Conservation (phyloP, 2,329 filamentous ascomycete species). For the Zelopaecilomyces penicillatus region DNA sequence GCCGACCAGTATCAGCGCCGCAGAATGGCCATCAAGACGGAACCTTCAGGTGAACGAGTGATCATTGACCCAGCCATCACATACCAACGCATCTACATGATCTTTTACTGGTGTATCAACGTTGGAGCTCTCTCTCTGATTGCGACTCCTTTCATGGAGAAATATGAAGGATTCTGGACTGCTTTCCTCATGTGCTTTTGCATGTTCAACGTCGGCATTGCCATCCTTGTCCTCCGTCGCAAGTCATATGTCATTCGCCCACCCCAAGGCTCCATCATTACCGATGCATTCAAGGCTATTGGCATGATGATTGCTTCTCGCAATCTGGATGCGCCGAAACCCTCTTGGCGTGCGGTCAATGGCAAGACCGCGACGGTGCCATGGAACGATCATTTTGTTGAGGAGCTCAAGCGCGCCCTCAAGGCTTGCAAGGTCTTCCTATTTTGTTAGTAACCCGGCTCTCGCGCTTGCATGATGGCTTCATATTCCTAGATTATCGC, state of each 20-base stretch:
- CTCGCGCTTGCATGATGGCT: not conserved
- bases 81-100: conserved; percentile 61
- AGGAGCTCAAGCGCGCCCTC: conserved; percentile 58
- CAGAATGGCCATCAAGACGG: conserved; percentile 39
- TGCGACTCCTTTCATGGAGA: conserved; percentile 60
- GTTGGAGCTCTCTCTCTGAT: conserved; percentile 61
- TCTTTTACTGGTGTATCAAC: conserved; percentile 70
- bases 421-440: conserved; percentile 65
- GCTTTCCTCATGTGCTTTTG: conserved; percentile 50
- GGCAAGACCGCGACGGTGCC: conserved; percentile 33
- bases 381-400: conserved; percentile 64
- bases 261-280: conserved; percentile 54
- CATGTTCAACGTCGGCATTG: conserved; percentile 54
- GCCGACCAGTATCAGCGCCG: conserved; percentile 57
- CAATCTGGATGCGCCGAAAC: conserved; percentile 56
- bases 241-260: conserved; percentile 43
- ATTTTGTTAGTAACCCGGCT: conserved; percentile 34
- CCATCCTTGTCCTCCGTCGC: conserved; percentile 39
- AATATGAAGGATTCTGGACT: conserved; percentile 58
- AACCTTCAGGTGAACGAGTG: conserved; percentile 47
- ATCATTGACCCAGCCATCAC: conserved; percentile 60
- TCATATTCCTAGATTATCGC: not conserved
- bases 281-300: conserved; percentile 49
- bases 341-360: conserved; percentile 50
- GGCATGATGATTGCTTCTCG: conserved; percentile 30